These are phyloP conservation scores for Claviceps sorghi DNA, from an alignment of 2,329 filamentous ascomycete genomes.

Conservation along the genomic window DNA sequence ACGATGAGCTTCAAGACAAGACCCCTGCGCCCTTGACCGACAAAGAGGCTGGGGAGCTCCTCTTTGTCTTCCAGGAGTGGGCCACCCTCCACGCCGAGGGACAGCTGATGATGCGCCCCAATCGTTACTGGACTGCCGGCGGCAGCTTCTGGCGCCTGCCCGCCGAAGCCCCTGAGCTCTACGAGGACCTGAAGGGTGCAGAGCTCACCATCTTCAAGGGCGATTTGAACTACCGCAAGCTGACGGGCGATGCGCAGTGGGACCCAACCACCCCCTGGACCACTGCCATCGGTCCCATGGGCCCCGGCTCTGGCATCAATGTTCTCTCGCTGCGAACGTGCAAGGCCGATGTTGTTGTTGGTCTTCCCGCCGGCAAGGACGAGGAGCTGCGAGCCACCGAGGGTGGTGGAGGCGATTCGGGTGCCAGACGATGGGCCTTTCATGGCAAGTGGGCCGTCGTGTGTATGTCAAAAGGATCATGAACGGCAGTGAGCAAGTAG, in stretches of 20 bases:
- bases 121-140: constrained; percentile 79
- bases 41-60: constrained; percentile 50
- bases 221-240: constrained; percentile 89
- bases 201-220: constrained; percentile 95
- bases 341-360: constrained; percentile 93
- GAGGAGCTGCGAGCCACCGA: constrained; percentile 58
- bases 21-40: constrained; percentile 49
- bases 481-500: neutral
- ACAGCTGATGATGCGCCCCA: constrained; percentile 67
- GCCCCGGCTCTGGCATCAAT: constrained; percentile 67
- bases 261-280: constrained; percentile 75
- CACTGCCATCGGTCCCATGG: constrained; percentile 73
- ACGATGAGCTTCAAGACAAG: constrained; percentile 42
- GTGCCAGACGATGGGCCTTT: constrained; percentile 82
- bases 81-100: constrained; percentile 67
- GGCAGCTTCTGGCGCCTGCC: constrained; percentile 86
- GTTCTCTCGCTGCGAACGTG: constrained; percentile 80
- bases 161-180: constrained; percentile 47
- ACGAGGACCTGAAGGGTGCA: constrained; percentile 64
- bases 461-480: constrained; percentile 27
- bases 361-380: constrained; percentile 67
- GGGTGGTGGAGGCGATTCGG: constrained; percentile 54
- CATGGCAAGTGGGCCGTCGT: constrained; percentile 94
- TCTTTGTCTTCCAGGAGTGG: constrained; percentile 74
- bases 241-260: constrained; percentile 74